phyloP scores from a whole-genome alignment of 768 basidiomycete genomes.

The Chalciporus pseudorubinellus region DNA sequence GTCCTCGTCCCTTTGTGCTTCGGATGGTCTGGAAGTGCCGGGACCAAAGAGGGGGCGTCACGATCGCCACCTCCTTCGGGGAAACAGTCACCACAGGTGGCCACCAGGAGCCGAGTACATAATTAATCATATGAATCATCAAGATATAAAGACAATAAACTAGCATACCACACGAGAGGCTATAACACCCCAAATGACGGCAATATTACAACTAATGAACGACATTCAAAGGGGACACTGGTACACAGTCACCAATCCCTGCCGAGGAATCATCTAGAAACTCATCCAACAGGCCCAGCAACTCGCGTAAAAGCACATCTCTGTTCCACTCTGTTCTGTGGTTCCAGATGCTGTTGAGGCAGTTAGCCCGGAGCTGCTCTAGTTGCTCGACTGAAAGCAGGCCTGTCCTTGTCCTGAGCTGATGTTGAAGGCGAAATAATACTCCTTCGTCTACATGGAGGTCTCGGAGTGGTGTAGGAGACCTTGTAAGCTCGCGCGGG shows the following conservation, averaged over 20 bases:
- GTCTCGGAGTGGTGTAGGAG: constrained; percentile 72
- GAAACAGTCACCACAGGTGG: too few relatives aligned
- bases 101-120: too few relatives aligned
- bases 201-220: constrained; percentile 4
- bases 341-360: constrained; percentile 79
- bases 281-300: constrained; percentile 53
- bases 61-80: too few relatives aligned
- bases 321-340: constrained; percentile 84
- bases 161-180: background rate
- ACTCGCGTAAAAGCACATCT: constrained; percentile 55
- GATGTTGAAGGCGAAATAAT: constrained; percentile 46
- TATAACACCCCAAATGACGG: background rate
- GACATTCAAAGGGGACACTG: background rate
- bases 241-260: constrained; percentile 13
- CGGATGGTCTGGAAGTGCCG: too few relatives aligned
- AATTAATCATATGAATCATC: too few relatives aligned
- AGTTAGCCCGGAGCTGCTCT: constrained; percentile 88
- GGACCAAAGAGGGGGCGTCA: too few relatives aligned
- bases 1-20: too few relatives aligned
- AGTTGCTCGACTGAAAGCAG: constrained; percentile 81
- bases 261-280: constrained; percentile 64
- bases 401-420: constrained; percentile 54
- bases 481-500: constrained; percentile 47
- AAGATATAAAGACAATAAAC: constrained; percentile 15
- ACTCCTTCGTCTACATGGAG: constrained; percentile 62